Base-by-base conservation (phyloP, 1,284 basidiomycete species). In the Apiotrichum domesticum region DNA sequence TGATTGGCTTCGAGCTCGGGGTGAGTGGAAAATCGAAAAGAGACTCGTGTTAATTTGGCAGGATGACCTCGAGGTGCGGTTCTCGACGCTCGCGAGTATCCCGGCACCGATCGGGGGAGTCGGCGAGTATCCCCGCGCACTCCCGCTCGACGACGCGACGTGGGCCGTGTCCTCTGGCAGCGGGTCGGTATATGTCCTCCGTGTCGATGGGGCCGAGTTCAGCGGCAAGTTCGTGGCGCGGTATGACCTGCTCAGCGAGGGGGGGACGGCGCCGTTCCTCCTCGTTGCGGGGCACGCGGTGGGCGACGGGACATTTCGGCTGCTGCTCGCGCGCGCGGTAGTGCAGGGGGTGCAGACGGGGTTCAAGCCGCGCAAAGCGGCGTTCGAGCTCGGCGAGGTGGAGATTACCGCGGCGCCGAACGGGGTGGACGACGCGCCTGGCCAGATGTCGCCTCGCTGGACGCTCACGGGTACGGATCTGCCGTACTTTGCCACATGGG, bases 51-150 rank as follows among this genome's bases (percentile, higher is more conserved):
- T 21, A 21, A 21, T 4, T 54, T 13, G 37, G 37, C 80, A 87
- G 84, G 78, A 79, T 51, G 74, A 78, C 4, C 71, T 80, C 43
- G 62, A 62, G 46, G 87, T 87, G 1, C 78, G 78, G 0, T 86
- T 87, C 69, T 73, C 76, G 48, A 74, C 79, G 4, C 71, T 89
- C 3, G 84, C 82, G 61, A 80, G 84, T 57, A 79, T 91, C 10
- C 85, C 87, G 0, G 75, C 69, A 1, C 69, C 75, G 35, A 66
- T 73, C 29, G 54, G 83, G 81, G 64, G 77, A 69, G 55, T 63
- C n/a, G 55, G 68, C 11, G 91, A 94, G 75, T 95, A 92, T 71
- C 88, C 92, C 0, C 87, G 87, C 1, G 83, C 82, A 4, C 77
- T 80, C 1, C 84, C 87, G 53, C 68, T 89, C 32, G 77, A 80